These are phyloP conservation scores for Apiotrichum mycotoxinovorans DNA, from an alignment of 1,284 basidiomycete species.

Conservation along the genomic window DNA sequence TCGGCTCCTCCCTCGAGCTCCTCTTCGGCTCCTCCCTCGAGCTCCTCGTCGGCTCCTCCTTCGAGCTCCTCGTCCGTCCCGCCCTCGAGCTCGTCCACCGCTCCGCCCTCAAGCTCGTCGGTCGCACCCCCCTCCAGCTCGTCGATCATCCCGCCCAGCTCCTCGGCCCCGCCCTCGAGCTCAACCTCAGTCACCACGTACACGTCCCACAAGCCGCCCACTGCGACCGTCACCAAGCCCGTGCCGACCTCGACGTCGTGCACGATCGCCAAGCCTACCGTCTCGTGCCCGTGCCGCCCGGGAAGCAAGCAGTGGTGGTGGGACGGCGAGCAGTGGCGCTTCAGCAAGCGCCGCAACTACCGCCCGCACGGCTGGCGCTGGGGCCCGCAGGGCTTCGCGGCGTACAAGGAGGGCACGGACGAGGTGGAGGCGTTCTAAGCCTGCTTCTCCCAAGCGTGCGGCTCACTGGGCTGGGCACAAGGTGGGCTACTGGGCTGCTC, in stretches of 20 bases:
- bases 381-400: not conserved
- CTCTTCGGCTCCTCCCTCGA: not conserved
- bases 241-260: not conserved
- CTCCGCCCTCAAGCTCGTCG: not conserved
- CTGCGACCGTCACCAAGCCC: not conserved
- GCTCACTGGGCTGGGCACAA: not conserved
- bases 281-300: not conserved
- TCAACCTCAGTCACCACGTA: not conserved
- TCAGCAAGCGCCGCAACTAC: not conserved
- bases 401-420: not conserved
- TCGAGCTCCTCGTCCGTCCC: not conserved
- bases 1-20: not conserved
- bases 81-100: not conserved
- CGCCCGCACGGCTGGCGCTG: not conserved
- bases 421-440: not conserved
- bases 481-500: no score
- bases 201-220: not conserved
- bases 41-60: not conserved
- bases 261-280: not conserved
- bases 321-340: not conserved
- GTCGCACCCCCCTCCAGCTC: not conserved
- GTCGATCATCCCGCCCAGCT: not conserved
- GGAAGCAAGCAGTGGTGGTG: not conserved
- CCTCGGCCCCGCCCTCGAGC: not conserved
- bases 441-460: not conserved